phyloP scores from a whole-genome alignment of 768 basidiomycete genomes.

The Psilocybe cubensis region DNA sequence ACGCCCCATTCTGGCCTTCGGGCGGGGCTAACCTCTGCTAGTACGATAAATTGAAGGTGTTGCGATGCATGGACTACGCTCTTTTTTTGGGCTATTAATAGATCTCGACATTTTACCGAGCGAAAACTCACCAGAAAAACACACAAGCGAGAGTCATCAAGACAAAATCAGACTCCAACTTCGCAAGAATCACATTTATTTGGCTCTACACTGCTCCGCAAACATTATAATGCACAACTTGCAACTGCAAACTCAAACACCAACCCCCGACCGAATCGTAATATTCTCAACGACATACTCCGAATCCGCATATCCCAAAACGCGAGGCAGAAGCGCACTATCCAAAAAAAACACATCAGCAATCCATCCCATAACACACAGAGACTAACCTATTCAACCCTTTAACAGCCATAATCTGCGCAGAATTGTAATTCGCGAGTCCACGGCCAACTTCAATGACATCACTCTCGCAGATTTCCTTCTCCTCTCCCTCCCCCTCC shows the following conservation, averaged over 20 bases:
- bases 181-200: slow-evolving; percentile 36
- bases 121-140: too few species aligned
- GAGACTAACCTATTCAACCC: slow-evolving; percentile 80
- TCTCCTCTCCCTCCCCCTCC: slow-evolving; percentile 24
- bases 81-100: too few species aligned
- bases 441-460: slow-evolving; percentile 92
- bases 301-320: slow-evolving; percentile 93
- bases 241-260: not conserved
- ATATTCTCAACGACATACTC: slow-evolving; percentile 98
- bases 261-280: slow-evolving; percentile 63
- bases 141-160: too few species aligned
- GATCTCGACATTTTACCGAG: too few species aligned
- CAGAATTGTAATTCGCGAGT: slow-evolving; percentile 94
- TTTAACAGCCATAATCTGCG: slow-evolving; percentile 86
- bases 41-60: too few species aligned
- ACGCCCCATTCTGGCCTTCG: too few species aligned
- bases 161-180: too few species aligned
- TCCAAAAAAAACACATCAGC: slow-evolving; percentile 5
- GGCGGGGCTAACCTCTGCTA: too few species aligned
- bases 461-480: slow-evolving; percentile 53
- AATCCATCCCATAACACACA: slow-evolving; percentile 2
- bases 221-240: slow-evolving; percentile 32
- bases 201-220: too few species aligned
- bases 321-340: slow-evolving; percentile 78
- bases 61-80: too few species aligned